Percentiles rank a stretch among this genome's conserved stretches.
Evolutionary conservation across 1,284 basidiomycete genomes (phyloP).

Genomic region (Moesziomyces globuligerus): DNA sequence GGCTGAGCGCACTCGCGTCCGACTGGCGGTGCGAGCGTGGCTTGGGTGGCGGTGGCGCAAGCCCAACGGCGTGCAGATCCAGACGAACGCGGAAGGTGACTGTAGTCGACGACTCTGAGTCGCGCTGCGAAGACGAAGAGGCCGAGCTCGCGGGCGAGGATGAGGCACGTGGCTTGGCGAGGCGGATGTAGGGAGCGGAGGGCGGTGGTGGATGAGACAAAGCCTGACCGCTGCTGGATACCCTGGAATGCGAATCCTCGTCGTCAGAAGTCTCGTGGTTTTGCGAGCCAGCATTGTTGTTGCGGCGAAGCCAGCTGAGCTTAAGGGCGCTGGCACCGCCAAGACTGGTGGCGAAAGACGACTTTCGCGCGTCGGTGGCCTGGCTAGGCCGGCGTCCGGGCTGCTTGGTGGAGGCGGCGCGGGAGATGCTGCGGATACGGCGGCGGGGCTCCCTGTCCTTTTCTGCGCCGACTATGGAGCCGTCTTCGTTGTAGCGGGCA

Average conservation of each 20-base stretch:
- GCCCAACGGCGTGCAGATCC: constrained; percentile 54
- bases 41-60: constrained; percentile 48
- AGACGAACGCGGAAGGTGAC: constrained; percentile 53
- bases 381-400: constrained; percentile 22
- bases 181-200: constrained; percentile 45
- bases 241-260: constrained; percentile 36
- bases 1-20: constrained; percentile 5
- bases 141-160: constrained; percentile 14
- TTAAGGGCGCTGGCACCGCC: constrained; percentile 33
- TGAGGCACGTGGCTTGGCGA: constrained; percentile 11
- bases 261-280: constrained; percentile 37
- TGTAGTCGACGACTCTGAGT: constrained; percentile 10
- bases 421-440: constrained; percentile 40
- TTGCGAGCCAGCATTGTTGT: constrained; percentile 30
- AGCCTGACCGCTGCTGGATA: constrained; percentile 23
- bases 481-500: constrained; percentile 40
- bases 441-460: constrained; percentile 36
- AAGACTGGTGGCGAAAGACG: constrained; percentile 45
- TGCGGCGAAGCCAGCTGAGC: constrained; percentile 41
- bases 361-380: constrained; percentile 30
- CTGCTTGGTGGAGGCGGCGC: constrained; percentile 34
- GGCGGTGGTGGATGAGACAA: constrained; percentile 25
- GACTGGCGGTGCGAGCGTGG: constrained; percentile 16
- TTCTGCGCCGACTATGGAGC: constrained; percentile 24
- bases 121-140: constrained; percentile 21